Percentiles rank a stretch among this genome's conserved stretches.
Evolutionary conservation across 306 rosid genomes (phyloP).

Genomic region (Luffa aegyptiaca): DNA sequence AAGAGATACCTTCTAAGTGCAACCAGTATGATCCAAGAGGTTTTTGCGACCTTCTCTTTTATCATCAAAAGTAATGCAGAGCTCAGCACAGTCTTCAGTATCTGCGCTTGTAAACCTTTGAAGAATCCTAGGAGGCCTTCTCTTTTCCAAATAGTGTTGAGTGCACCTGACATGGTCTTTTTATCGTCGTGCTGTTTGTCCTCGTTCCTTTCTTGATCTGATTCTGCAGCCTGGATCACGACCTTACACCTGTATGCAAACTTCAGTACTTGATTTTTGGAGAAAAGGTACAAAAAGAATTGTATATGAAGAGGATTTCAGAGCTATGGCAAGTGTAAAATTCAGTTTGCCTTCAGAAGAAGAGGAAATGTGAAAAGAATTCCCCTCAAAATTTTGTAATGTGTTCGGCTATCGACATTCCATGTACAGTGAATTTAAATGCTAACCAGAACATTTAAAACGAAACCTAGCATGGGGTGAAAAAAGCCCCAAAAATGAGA

Average conservation of each 20-base stretch:
- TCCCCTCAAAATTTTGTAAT: background rate
- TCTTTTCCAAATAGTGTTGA: constrained; percentile 57
- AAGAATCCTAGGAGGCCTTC: constrained; percentile 82
- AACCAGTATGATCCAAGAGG: constrained; percentile 62
- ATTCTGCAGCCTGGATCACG: constrained; percentile 80
- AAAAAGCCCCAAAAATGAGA: background rate
- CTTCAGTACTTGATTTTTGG: constrained; percentile 1
- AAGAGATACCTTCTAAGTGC: constrained; percentile 48
- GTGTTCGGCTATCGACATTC: background rate
- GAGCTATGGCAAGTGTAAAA: background rate
- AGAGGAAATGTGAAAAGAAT: background rate
- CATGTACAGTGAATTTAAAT: background rate
- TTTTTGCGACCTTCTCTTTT: constrained; percentile 80
- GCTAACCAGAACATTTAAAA: background rate
- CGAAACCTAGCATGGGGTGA: background rate
- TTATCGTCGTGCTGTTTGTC: constrained; percentile 33
- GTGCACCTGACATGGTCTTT: constrained; percentile 61
- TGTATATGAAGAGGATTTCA: background rate
- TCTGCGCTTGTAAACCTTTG: constrained; percentile 88
- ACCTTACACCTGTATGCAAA: constrained; percentile 64
- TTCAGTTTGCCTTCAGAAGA: background rate
- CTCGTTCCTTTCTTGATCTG: constrained; percentile 34
- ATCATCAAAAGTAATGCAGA: constrained; percentile 85
- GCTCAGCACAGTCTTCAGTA: constrained; percentile 85
- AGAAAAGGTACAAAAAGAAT: background rate